These are phyloP conservation scores for Solanum clarkiae DNA, from an alignment of 257 asterid genomes.

Conservation along the genomic window DNA sequence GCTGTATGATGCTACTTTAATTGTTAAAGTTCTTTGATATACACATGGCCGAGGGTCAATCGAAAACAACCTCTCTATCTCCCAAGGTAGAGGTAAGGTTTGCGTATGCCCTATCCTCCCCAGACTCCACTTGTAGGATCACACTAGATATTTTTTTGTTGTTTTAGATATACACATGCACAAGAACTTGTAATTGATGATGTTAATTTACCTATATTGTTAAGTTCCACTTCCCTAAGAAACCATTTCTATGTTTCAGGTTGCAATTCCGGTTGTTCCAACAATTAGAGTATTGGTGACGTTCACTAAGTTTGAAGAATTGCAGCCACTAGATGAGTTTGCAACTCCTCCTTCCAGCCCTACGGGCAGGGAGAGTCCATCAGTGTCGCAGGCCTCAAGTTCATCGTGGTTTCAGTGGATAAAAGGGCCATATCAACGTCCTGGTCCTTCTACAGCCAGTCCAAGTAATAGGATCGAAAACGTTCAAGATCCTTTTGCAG, in stretches of 20 bases:
- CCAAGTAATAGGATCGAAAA: slow-evolving; percentile 52
- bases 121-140: background rate
- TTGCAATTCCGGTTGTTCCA: slow-evolving; percentile 91
- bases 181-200: background rate
- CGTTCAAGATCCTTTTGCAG: slow-evolving; percentile 62
- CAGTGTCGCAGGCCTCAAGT: slow-evolving; percentile 29
- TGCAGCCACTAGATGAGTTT: slow-evolving; percentile 75
- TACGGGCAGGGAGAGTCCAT: slow-evolving; percentile 44
- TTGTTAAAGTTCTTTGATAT: background rate
- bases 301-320: slow-evolving; percentile 79
- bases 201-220: background rate
- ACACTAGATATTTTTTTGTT: background rate
- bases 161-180: background rate
- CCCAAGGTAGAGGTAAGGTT: background rate
- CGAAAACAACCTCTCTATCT: background rate
- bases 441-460: slow-evolving; percentile 40
- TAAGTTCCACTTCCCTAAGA: background rate
- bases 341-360: slow-evolving; percentile 90
- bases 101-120: background rate
- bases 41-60: background rate
- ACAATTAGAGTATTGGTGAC: slow-evolving; percentile 86
- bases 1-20: background rate
- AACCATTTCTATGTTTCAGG: slow-evolving; percentile 28
- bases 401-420: slow-evolving; percentile 97
- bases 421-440: slow-evolving; percentile 61